Conservation (phyloP, 1,284 basidiomycete genomes). For the Ceratobasidium sp. region DNA sequence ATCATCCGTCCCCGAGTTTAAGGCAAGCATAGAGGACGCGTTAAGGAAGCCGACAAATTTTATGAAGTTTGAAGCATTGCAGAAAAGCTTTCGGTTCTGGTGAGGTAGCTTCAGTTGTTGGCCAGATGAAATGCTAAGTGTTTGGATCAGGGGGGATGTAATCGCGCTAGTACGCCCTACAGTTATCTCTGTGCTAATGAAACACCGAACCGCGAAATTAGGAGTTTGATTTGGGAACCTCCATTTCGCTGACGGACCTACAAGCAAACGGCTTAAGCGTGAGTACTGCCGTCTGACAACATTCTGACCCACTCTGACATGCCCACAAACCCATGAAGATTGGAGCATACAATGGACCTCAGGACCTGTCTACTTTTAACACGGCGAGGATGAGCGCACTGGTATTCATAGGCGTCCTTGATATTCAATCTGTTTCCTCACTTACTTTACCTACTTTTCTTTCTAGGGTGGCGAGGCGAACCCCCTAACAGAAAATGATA, state of each 20-base stretch:
- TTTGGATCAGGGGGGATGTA: constrained; percentile 20
- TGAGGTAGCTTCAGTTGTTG: not conserved
- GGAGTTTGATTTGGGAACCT: constrained; percentile 13
- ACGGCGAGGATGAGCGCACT: not conserved
- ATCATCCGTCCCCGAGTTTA: constrained; percentile 6
- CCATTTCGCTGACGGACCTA: not conserved
- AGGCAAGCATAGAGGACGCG: not conserved
- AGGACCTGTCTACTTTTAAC: not conserved
- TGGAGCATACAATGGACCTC: not conserved
- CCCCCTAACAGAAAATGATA: not conserved
- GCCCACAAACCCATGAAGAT: not conserved
- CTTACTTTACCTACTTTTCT: too few species aligned
- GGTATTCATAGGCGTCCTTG: too few species aligned
- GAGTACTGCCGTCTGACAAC: not conserved
- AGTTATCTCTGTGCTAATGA: not conserved
- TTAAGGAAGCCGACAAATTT: not conserved
- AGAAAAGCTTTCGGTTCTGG: constrained; percentile 13
- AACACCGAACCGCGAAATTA: not conserved
- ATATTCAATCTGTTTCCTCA: not conserved
- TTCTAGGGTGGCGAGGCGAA: not conserved
- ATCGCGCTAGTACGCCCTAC: constrained; percentile 28
- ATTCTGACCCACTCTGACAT: too few species aligned
- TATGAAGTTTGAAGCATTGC: not conserved
- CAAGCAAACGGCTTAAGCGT: not conserved
- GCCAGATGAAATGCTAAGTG: not conserved